phyloP scores from a whole-genome alignment of 2,329 filamentous ascomycete species.

The Neonectria neomacrospora region DNA sequence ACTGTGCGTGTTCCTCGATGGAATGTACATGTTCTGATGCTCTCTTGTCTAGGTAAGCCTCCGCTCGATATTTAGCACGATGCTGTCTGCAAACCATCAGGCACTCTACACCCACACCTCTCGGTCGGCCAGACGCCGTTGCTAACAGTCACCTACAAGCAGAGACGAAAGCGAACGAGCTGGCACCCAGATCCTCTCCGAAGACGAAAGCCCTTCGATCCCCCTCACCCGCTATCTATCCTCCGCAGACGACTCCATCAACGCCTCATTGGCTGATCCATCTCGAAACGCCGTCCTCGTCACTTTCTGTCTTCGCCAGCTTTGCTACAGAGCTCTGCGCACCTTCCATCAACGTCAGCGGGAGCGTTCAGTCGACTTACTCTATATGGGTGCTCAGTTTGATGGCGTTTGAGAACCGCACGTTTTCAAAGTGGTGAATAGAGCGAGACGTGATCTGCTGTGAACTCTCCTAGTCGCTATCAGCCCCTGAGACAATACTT shows the following conservation, averaged over 20 bases:
- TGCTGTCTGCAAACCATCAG: background rate
- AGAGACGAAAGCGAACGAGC: background rate
- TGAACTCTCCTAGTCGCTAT: background rate
- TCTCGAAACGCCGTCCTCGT: background rate
- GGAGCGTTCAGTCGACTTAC: background rate
- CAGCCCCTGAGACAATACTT: background rate
- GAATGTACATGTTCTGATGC: background rate
- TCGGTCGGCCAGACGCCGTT: background rate
- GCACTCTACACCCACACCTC: background rate
- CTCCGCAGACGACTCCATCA: background rate
- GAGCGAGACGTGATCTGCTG: background rate
- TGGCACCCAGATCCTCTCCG: background rate
- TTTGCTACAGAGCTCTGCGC: background rate
- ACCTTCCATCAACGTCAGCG: background rate
- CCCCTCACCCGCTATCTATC: background rate
- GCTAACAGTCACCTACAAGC: background rate
- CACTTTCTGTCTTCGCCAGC: background rate
- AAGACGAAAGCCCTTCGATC: background rate
- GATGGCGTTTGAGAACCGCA: background rate
- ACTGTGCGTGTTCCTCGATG: background rate
- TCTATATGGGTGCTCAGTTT: background rate
- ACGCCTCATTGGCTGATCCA: background rate
- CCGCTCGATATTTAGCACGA: background rate
- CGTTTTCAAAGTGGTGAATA: background rate
- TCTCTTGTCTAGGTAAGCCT: background rate